Conservation (phyloP, 441 rosid species). For the Croton laevigatus region DNA sequence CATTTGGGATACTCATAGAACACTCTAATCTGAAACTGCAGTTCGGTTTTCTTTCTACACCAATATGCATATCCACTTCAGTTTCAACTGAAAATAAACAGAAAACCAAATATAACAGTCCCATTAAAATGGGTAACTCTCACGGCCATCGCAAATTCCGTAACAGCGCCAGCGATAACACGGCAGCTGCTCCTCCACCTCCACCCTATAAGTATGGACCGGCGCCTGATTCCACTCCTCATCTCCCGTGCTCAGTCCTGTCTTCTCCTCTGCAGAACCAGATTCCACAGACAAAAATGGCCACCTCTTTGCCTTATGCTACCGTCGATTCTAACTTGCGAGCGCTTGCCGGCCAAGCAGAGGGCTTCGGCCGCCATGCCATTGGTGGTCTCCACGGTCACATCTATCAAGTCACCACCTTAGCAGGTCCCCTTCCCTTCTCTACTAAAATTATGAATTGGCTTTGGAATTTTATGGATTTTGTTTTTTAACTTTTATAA, state of each 20-base stretch:
- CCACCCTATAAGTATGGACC: conserved; percentile 20
- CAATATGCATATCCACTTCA: too few relatives aligned
- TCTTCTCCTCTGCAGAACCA: conserved; percentile 10
- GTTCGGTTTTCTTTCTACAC: not conserved
- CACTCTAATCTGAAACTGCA: not conserved
- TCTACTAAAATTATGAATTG: not conserved
- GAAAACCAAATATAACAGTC: conserved; percentile 22
- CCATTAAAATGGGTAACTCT: conserved; percentile 21
- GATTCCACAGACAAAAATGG: conserved; percentile 15
- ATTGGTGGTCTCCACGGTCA: conserved; percentile 77
- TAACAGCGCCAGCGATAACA: conserved; percentile 30
- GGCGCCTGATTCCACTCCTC: conserved; percentile 7
- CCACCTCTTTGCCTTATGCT: conserved; percentile 50
- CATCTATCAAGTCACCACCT: conserved; percentile 56
- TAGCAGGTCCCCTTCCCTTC: conserved; percentile 44
- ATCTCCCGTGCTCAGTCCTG: conserved; percentile 19
- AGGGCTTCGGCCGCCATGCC: conserved; percentile 81
- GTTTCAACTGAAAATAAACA: conserved; percentile 26
- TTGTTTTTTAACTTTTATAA: not conserved
- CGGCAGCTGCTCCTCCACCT: conserved; percentile 8
- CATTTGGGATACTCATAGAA: too few relatives aligned
- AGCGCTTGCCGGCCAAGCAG: conserved; percentile 73
- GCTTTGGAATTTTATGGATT: not conserved
- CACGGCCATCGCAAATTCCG: conserved; percentile 41
- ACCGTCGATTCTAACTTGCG: conserved; percentile 62